phyloP scores from a whole-genome alignment of 192 early-diverging fungal species.

The Ramicandelaber brevisporus region DNA sequence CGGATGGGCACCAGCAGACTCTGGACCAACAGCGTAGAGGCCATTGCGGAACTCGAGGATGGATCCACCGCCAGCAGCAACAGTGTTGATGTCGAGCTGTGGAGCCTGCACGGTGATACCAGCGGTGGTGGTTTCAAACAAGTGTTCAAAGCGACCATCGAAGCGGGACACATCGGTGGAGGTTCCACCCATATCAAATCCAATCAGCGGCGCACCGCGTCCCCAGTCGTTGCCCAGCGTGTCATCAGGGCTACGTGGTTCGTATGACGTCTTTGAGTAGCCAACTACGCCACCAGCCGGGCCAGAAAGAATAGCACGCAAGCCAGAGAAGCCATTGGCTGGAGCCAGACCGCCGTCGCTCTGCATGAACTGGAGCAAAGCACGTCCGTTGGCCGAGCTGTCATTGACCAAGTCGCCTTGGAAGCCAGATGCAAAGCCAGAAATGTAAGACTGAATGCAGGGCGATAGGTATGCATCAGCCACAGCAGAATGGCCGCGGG shows the following conservation, averaged over 20 bases:
- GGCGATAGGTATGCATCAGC: conserved; percentile 92
- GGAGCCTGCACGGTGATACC: conserved; percentile 85
- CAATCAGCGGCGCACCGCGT: conserved; percentile 41
- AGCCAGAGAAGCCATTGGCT: conserved; percentile 61
- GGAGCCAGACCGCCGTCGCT: conserved; percentile 84
- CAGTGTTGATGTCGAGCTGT: conserved; percentile 87
- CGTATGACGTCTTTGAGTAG: conserved; percentile 27
- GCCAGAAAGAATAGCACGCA: conserved; percentile 75
- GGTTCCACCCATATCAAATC: conserved; percentile 93
- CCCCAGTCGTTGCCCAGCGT: conserved; percentile 3
- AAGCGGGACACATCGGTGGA: conserved; percentile 84
- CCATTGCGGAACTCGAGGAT: conserved; percentile 78
- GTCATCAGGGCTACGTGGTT: conserved; percentile 1
- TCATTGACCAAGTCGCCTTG: conserved; percentile 28
- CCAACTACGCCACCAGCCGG: conserved; percentile 93
- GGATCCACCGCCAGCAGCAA: conserved; percentile 91
- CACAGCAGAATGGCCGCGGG: conserved; percentile 68
- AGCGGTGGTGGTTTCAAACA: conserved; percentile 81
- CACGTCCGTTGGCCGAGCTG: too few relatives aligned
- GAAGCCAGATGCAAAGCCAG: conserved; percentile 71
- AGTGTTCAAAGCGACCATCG: conserved; percentile 69
- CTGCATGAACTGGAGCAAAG: conserved; percentile 92
- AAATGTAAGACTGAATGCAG: conserved; percentile 59
- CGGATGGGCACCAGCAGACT: conserved; percentile 80
- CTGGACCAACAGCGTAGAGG: conserved; percentile 79